A percentile compares a stretch with the other conserved stretches of the same genome.
phyloP scores from a whole-genome alignment of 129 eudicot species.

The Sambucus nigra region DNA sequence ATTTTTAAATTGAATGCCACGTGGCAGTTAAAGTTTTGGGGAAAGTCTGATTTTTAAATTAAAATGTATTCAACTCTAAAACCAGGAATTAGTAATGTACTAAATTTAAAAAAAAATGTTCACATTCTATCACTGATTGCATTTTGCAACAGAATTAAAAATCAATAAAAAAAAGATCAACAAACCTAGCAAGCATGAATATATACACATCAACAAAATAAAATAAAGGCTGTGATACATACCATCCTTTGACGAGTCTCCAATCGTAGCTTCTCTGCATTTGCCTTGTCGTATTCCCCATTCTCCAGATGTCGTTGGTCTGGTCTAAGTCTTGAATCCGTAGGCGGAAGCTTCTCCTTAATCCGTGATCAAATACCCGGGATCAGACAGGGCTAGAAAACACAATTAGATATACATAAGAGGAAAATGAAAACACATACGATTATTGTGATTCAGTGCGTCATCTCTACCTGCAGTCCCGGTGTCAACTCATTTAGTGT shows the following conservation, averaged over 20 bases:
- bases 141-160: too few relatives aligned
- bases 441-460: background rate
- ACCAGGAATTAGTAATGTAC: too few relatives aligned
- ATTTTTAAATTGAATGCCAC: too few relatives aligned
- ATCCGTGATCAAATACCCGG: conserved; percentile 41
- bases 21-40: too few relatives aligned
- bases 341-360: conserved; percentile 92
- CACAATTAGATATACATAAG: conserved; percentile 17
- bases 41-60: too few relatives aligned
- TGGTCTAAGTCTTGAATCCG: conserved; percentile 94
- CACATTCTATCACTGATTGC: too few relatives aligned
- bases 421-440: conserved; percentile 5
- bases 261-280: conserved; percentile 77
- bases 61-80: too few relatives aligned
- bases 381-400: conserved; percentile 31
- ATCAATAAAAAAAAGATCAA: too few relatives aligned
- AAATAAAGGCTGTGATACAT: conserved; percentile 9
- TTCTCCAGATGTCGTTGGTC: conserved; percentile 92
- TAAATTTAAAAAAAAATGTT: too few relatives aligned
- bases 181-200: background rate
- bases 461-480: conserved; percentile 57
- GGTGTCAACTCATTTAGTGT: conserved; percentile 82
- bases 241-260: conserved; percentile 91
- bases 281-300: conserved; percentile 85
- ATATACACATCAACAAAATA: background rate